These are phyloP conservation scores for Arabidopsis hybrid DNA, from an alignment of 441 rosid genomes.

Conservation along the genomic window DNA sequence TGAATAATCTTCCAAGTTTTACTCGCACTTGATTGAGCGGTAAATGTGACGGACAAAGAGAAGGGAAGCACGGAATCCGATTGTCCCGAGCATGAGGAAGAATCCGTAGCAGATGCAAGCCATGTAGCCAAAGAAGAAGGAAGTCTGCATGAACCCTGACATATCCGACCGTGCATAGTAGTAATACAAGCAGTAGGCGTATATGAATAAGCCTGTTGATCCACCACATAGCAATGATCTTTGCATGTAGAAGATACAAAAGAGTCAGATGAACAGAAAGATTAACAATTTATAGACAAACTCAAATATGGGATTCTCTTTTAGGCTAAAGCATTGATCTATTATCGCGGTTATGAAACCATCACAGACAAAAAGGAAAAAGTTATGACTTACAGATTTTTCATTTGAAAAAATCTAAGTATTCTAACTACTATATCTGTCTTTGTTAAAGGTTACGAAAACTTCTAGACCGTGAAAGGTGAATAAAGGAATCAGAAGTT, in stretches of 20 bases:
- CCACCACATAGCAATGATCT: constrained; percentile 38
- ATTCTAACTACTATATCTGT: neutral
- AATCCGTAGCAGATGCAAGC: constrained; percentile 40
- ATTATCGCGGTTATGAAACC: neutral
- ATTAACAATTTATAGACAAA: neutral
- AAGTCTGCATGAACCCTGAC: constrained; percentile 42
- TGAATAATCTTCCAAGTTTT: constrained; percentile 7
- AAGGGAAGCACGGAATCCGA: constrained; percentile 33
- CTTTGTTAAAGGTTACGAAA: neutral
- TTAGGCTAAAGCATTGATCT: constrained; percentile 3
- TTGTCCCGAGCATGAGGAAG: constrained; percentile 38
- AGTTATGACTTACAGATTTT: neutral
- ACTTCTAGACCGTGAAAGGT: neutral
- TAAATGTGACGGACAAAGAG: constrained; percentile 40
- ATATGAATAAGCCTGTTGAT: constrained; percentile 35
- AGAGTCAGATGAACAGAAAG: constrained; percentile 3
- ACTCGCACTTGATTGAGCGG: constrained; percentile 39
- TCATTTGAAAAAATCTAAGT: neutral
- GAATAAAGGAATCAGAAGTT: neutral
- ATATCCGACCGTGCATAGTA: constrained; percentile 38
- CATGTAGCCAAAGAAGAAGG: constrained; percentile 42
- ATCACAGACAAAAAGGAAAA: neutral
- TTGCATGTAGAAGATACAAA: neutral
- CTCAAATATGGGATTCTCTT: too few species aligned
- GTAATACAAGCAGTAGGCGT: constrained; percentile 39